A percentile compares a stretch with the other conserved stretches of the same genome.
phyloP scores from a whole-genome alignment of 495 filamentous ascomycete species.

The Beverwykella pulmonaria region DNA sequence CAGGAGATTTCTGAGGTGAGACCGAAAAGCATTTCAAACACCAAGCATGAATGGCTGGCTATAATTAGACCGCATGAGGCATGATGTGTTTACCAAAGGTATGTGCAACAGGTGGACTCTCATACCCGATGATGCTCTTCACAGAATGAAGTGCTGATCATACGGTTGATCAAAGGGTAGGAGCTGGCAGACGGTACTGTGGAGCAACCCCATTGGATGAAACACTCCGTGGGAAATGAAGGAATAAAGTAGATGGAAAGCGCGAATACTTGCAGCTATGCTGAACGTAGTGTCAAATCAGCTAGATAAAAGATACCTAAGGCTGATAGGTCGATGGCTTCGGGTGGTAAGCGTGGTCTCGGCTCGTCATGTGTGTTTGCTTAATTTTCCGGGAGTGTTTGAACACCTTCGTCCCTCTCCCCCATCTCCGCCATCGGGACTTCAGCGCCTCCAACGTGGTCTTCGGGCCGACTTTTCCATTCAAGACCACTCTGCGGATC shows the following conservation, averaged over 20 bases:
- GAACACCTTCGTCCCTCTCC: slow-evolving; percentile 11
- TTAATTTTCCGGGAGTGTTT: slow-evolving; percentile 4
- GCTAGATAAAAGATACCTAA: neutral
- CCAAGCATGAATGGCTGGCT: neutral
- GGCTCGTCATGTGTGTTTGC: neutral
- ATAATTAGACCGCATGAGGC: neutral
- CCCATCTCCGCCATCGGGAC: slow-evolving; percentile 27
- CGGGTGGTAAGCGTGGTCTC: neutral
- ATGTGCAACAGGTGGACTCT: neutral
- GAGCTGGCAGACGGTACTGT: no score
- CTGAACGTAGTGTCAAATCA: neutral
- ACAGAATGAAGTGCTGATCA: neutral
- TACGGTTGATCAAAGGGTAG: neutral
- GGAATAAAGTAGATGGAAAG: neutral
- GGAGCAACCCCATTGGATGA: no score
- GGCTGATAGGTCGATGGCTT: neutral
- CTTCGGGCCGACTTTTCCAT: slow-evolving; percentile 17
- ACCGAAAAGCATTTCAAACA: neutral
- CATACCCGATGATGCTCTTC: neutral
- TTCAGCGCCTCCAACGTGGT: slow-evolving; percentile 27
- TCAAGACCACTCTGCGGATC: slow-evolving; percentile 17
- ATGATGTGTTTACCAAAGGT: neutral
- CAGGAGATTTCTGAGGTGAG: neutral
- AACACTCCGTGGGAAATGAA: no score
- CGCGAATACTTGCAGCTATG: neutral